These are phyloP conservation scores for Diaporthe ilicicola DNA, from an alignment of 2,329 filamentous ascomycete species.

Conservation along the genomic window DNA sequence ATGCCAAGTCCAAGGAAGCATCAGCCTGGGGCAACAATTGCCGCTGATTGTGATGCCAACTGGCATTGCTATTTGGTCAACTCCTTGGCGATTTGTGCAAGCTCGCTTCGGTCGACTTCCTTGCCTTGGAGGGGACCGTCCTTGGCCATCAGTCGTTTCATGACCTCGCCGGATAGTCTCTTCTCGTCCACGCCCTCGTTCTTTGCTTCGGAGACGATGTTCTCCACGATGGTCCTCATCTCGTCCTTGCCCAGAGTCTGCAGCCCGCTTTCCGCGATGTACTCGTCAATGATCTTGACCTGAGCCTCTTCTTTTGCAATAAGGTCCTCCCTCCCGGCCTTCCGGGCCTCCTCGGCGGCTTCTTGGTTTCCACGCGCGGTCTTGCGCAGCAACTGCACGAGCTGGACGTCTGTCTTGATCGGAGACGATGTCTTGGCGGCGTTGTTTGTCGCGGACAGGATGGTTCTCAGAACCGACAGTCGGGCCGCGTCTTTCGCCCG, in stretches of 20 bases:
- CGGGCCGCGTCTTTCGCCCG: slow-evolving; percentile 69
- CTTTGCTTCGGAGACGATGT: slow-evolving; percentile 60
- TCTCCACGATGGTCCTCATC: slow-evolving; percentile 61
- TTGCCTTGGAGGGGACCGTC: slow-evolving; percentile 67
- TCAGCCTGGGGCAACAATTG: not conserved
- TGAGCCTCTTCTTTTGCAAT: slow-evolving; percentile 75
- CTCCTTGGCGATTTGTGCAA: slow-evolving; percentile 70
- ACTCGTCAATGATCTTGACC: slow-evolving; percentile 71
- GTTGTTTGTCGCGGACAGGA: slow-evolving; percentile 77
- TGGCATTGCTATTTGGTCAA: slow-evolving; percentile 34
- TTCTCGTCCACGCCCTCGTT: slow-evolving; percentile 55
- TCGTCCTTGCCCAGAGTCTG: slow-evolving; percentile 66
- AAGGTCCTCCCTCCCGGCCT: slow-evolving; percentile 72
- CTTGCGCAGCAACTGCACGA: slow-evolving; percentile 74
- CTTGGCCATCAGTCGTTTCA: slow-evolving; percentile 66
- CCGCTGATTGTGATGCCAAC: not conserved
- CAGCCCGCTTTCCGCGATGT: slow-evolving; percentile 67
- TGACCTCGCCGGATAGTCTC: slow-evolving; percentile 64
- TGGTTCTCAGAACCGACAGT: slow-evolving; percentile 72
- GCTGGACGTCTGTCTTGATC: slow-evolving; percentile 74
- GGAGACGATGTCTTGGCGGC: slow-evolving; percentile 72
- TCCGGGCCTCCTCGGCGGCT: slow-evolving; percentile 70
- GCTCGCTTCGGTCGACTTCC: slow-evolving; percentile 68
- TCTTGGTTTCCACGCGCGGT: slow-evolving; percentile 65
- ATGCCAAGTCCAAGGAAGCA: not conserved